phyloP scores from a whole-genome alignment of 1,284 basidiomycete species.

The Boletus sp. region DNA sequence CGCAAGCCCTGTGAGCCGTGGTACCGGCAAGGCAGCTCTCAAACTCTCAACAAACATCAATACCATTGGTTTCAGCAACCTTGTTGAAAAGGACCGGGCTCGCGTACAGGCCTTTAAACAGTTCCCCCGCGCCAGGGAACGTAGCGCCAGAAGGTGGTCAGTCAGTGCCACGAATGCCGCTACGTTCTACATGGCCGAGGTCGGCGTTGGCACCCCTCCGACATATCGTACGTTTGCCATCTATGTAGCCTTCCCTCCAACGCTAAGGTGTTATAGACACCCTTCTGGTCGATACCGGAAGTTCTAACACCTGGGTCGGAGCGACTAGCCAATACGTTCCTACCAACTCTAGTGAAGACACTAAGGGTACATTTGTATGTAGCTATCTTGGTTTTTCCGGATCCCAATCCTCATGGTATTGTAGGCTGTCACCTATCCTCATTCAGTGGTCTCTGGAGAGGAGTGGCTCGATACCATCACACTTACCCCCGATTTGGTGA shows the following conservation, averaged over 20 bases:
- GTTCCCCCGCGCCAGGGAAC: not conserved
- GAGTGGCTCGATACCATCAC: slow-evolving; percentile 53
- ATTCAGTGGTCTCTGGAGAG: slow-evolving; percentile 50
- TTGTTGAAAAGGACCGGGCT: slow-evolving; percentile 24
- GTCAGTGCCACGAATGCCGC: slow-evolving; percentile 14
- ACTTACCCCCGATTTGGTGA: slow-evolving; percentile 42
- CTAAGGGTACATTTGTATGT: slow-evolving; percentile 40
- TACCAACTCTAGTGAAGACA: slow-evolving; percentile 45
- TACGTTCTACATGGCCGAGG: slow-evolving; percentile 37
- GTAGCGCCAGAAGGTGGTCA: not conserved
- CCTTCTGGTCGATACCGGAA: slow-evolving; percentile 35
- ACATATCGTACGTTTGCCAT: slow-evolving; percentile 39
- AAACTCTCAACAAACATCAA: slow-evolving; percentile 11
- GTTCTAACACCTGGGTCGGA: slow-evolving; percentile 41
- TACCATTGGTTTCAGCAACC: slow-evolving; percentile 6
- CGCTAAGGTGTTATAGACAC: slow-evolving; percentile 13
- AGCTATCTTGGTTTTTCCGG: not conserved
- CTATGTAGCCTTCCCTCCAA: not conserved
- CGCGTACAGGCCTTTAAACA: slow-evolving; percentile 15
- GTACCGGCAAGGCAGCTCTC: slow-evolving; percentile 13
- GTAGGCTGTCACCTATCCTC: slow-evolving; percentile 48
- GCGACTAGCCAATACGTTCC: slow-evolving; percentile 37
- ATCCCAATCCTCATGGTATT: not conserved
- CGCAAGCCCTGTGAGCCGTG: slow-evolving; percentile 10
- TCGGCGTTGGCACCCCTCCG: slow-evolving; percentile 47